These are phyloP conservation scores for Saururus chinensis DNA, from an alignment of 164 flowering plant genomes.

Conservation along the genomic window DNA sequence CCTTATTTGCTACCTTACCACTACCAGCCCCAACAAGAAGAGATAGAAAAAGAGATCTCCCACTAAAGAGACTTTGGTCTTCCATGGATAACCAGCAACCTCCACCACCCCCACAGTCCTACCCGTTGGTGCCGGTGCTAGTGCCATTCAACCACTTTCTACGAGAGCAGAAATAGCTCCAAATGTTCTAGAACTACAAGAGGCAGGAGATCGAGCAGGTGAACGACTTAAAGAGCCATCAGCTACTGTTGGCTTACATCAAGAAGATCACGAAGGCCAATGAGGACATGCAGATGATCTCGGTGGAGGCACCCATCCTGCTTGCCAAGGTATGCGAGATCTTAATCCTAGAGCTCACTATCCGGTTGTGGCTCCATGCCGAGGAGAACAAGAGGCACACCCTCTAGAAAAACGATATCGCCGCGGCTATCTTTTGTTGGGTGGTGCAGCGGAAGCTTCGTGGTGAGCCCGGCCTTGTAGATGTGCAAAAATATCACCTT, in stretches of 20 bases:
- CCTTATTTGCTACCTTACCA: too few species aligned
- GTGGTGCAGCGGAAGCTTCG: too few species aligned
- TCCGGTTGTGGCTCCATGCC: constrained; percentile 89
- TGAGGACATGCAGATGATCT: constrained; percentile 92
- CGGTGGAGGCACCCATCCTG: constrained; percentile 83
- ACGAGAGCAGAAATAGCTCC: constrained; percentile 85
- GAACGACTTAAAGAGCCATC: constrained; percentile 88
- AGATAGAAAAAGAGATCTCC: too few species aligned
- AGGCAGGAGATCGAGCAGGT: constrained; percentile 73
- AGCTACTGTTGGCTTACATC: constrained; percentile 82
- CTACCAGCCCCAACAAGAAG: too few species aligned
- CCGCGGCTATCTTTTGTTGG: constrained; percentile 86
- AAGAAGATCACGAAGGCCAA: constrained; percentile 99
- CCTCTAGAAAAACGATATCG: constrained; percentile 92
- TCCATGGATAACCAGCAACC: constrained; percentile 17
- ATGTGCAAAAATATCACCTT: too few species aligned
- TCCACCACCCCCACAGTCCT: constrained; percentile 15
- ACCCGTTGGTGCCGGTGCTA: constrained; percentile 3
- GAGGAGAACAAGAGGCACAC: constrained; percentile 95
- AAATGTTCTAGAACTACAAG: constrained; percentile 82
- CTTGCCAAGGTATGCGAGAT: constrained; percentile 92
- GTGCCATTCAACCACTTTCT: constrained; percentile 47
- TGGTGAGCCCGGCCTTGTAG: too few species aligned
- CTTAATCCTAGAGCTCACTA: constrained; percentile 84
- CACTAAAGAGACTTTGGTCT: background rate